Conservation (phyloP, 2,329 filamentous ascomycete genomes). For the Cladophialophora carrionii region DNA sequence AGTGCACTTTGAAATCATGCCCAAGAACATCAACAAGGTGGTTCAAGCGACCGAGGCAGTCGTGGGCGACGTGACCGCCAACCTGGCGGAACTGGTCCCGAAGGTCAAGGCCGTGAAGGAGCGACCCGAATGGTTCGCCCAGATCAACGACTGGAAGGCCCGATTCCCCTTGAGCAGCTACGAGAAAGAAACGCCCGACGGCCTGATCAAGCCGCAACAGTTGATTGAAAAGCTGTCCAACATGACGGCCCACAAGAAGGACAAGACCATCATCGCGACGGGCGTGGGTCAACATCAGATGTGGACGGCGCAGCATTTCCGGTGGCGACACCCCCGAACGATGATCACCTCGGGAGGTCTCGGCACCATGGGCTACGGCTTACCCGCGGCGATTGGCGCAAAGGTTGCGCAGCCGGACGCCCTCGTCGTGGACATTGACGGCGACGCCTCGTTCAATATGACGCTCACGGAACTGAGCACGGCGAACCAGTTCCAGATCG, state of each 20-base stretch:
- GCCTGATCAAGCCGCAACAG: constrained; percentile 90
- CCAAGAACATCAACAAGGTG: constrained; percentile 99
- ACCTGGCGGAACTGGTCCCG: constrained; percentile 75
- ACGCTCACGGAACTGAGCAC: constrained; percentile 93
- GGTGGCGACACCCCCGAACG: constrained; percentile 85
- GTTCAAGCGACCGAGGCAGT: constrained; percentile 94
- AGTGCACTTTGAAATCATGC: constrained; percentile 96
- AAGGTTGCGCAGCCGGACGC: constrained; percentile 83
- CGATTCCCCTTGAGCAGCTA: constrained; percentile 84
- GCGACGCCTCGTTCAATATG: constrained; percentile 99
- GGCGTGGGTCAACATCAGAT: constrained; percentile 98
- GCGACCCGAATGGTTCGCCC: constrained; percentile 81
- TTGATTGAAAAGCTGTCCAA: constrained; percentile 89
- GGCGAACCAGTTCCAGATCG: constrained; percentile 93
- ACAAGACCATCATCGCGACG: constrained; percentile 84
- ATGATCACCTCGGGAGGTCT: constrained; percentile 97
- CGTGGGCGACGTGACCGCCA: constrained; percentile 85
- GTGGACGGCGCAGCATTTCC: constrained; percentile 97
- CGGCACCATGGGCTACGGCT: constrained; percentile 93
- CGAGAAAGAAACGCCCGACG: constrained; percentile 73
- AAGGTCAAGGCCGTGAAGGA: constrained; percentile 66
- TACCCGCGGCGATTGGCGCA: constrained; percentile 91
- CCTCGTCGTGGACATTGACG: constrained; percentile 93
- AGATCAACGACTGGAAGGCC: constrained; percentile 89
- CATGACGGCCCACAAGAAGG: constrained; percentile 76